Evolutionary conservation across 768 basidiomycete species (phyloP).

Genomic region (Imleria badia): DNA sequence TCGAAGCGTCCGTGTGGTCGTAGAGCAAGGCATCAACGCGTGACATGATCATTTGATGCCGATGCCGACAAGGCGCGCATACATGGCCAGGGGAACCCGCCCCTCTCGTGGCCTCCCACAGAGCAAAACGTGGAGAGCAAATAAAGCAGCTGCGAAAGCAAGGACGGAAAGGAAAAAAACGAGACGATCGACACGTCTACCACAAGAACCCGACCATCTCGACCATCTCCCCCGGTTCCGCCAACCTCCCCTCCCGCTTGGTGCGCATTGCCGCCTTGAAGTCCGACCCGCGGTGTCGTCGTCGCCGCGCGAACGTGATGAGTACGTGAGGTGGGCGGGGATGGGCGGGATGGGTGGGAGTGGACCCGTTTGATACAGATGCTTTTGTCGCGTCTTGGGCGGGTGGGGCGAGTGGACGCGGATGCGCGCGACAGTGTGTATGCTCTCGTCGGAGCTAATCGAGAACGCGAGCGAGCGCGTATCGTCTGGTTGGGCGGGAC

Average conservation of each 20-base stretch:
- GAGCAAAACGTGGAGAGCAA: too few species aligned
- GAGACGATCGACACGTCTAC: too few species aligned
- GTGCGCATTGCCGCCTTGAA: conserved; percentile 31
- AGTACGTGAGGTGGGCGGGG: conserved; percentile 12
- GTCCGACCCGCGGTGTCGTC: conserved; percentile 17
- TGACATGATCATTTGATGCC: too few species aligned
- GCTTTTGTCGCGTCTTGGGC: conserved; percentile 6
- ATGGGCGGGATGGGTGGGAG: conserved; percentile 28
- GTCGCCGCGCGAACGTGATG: background rate
- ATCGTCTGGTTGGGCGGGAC: conserved; percentile 16
- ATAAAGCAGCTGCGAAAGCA: too few species aligned
- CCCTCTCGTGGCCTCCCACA: too few species aligned
- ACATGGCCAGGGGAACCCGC: too few species aligned
- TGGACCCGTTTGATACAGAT: conserved; percentile 19
- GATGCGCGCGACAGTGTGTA: conserved; percentile 20
- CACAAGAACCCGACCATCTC: conserved; percentile 30
- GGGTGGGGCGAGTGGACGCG: conserved; percentile 18
- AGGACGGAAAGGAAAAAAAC: too few species aligned
- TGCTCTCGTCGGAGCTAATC: conserved; percentile 28
- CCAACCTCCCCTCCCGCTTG: conserved; percentile 25
- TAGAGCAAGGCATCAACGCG: too few species aligned
- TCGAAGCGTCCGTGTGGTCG: too few species aligned
- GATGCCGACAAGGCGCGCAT: too few species aligned
- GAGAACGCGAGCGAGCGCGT: conserved; percentile 24
- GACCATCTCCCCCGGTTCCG: conserved; percentile 14